Percentiles rank a stretch among this genome's conserved stretches.
These are phyloP conservation scores for Fusarium clavum DNA, from an alignment of 2,329 filamentous ascomycete species.

Conservation along the genomic window DNA sequence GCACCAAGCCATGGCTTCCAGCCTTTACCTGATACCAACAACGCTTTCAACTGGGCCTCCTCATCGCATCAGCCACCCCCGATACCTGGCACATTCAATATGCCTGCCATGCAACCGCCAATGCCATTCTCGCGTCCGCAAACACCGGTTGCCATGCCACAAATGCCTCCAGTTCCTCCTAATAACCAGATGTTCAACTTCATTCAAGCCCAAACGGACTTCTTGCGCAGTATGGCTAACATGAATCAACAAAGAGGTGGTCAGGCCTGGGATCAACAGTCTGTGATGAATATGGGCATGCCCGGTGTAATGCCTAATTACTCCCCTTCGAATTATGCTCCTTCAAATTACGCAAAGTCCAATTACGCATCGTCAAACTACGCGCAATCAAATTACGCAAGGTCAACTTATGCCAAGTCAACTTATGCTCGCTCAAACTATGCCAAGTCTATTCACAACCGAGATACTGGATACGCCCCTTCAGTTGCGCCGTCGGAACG, in stretches of 20 bases:
- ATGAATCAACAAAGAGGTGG: slow-evolving; percentile 12
- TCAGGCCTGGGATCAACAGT: slow-evolving; percentile 6
- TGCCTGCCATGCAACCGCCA: not conserved
- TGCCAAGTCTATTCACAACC: slow-evolving; percentile 14
- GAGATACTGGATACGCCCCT: slow-evolving; percentile 1
- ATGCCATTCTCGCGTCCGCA: slow-evolving; percentile 12
- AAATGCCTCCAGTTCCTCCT: not conserved
- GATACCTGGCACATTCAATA: not conserved
- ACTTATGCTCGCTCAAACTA: slow-evolving; percentile 18
- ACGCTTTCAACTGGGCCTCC: slow-evolving; percentile 15
- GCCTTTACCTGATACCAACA: slow-evolving; percentile 20
- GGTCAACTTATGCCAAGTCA: slow-evolving; percentile 3
- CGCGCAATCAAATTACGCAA: not conserved
- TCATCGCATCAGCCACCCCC: not conserved
- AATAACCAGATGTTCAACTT: slow-evolving; percentile 17
- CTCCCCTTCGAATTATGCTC: not conserved
- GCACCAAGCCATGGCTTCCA: slow-evolving; percentile 30
- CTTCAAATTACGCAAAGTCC: not conserved
- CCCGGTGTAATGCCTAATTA: not conserved
- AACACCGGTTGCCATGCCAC: slow-evolving; percentile 12
- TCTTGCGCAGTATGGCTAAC: slow-evolving; percentile 18
- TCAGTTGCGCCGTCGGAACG: slow-evolving; percentile 34
- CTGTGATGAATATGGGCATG: not conserved
- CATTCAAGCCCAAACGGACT: slow-evolving; percentile 23
- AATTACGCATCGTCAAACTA: not conserved